A percentile compares a stretch with the other conserved stretches of the same genome.
Conservation (phyloP, 139 green algal genomes). For the Pseudopediastrum boryanum region DNA sequence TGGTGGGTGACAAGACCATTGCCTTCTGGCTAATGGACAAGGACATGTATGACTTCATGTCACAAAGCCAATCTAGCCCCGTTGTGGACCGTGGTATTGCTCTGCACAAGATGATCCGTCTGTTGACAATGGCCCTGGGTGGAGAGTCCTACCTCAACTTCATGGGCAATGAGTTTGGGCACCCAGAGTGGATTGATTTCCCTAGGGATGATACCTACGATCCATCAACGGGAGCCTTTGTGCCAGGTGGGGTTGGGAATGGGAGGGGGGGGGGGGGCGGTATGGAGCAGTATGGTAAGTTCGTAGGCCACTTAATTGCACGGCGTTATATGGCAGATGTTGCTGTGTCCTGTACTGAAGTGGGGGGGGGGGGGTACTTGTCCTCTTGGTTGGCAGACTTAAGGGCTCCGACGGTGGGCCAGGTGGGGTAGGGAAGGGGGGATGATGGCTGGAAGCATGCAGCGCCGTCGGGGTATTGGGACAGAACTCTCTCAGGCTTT, state of each 20-base stretch:
- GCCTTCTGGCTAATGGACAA: slow-evolving; percentile 99
- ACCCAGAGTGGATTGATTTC: slow-evolving; percentile 99
- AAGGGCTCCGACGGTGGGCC: no score
- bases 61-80: slow-evolving; percentile 40
- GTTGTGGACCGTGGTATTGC: slow-evolving; percentile 93
- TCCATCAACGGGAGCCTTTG: slow-evolving; percentile 83
- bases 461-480: no score
- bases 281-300: no score
- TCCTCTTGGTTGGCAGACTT: no score
- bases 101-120: slow-evolving; percentile 97
- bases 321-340: no score
- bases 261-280: no score
- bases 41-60: slow-evolving; percentile 98
- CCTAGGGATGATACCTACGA: slow-evolving; percentile 90
- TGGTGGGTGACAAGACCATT: slow-evolving; percentile 98
- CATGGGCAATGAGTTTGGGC: slow-evolving; percentile 97
- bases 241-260: slow-evolving; percentile 76
- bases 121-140: slow-evolving; percentile 93
- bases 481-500: no score
- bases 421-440: no score
- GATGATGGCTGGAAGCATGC: no score
- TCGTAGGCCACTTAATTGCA: no score
- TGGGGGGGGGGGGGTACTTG: no score
- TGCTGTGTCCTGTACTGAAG: no score
- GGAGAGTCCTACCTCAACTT: slow-evolving; percentile 97